These are phyloP conservation scores for Drechslerella dactyloides DNA, from an alignment of 2,329 filamentous ascomycete species.

Conservation along the genomic window DNA sequence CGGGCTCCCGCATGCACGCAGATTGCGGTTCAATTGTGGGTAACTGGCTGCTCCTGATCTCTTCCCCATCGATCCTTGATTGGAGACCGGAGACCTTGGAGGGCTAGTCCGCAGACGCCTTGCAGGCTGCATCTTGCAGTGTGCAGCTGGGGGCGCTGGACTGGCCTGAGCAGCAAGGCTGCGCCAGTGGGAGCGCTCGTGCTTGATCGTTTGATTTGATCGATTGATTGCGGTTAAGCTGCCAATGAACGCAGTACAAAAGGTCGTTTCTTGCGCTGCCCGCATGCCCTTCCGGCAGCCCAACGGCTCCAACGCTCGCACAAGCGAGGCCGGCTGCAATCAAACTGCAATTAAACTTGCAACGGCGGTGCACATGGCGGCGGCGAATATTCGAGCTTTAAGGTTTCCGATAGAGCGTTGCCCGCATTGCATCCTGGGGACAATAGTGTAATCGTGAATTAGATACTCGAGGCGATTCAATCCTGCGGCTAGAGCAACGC, in stretches of 20 bases:
- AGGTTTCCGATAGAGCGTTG: too few species aligned
- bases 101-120: conserved; percentile 1
- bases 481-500: too few species aligned
- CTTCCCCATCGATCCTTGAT: neutral
- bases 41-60: neutral
- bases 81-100: conserved; percentile 1
- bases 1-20: neutral
- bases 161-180: neutral
- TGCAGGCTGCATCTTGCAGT: neutral
- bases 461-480: too few species aligned
- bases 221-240: conserved; percentile 11
- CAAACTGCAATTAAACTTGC: neutral
- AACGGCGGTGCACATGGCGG: neutral
- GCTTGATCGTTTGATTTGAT: conserved; percentile 5
- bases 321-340: neutral
- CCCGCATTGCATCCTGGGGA: too few species aligned
- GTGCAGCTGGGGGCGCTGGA: neutral
- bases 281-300: neutral
- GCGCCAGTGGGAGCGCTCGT: neutral
- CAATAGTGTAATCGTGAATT: too few species aligned
- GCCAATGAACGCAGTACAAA: conserved; percentile 1
- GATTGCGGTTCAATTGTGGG: conserved; percentile 1
- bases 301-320: conserved; percentile 4
- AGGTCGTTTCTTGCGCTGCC: neutral
- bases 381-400: neutral